Percentiles rank a stretch among this genome's conserved stretches.
phyloP scores from a whole-genome alignment of 805 yeast species.

The Metschnikowia dekortorum region DNA sequence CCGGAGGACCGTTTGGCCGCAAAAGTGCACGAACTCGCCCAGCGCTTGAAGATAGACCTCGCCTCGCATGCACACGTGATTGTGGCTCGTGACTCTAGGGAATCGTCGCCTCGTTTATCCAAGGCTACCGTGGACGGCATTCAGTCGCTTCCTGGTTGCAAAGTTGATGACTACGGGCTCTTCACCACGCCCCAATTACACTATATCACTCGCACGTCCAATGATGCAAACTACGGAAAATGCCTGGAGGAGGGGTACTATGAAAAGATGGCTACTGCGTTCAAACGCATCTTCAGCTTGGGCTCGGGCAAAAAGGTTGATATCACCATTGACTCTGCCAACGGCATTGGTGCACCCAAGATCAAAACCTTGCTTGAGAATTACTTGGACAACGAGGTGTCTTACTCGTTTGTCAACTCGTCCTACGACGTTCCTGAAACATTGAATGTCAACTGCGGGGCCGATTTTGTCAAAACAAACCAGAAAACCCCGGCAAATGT shows the following conservation, averaged over 20 bases:
- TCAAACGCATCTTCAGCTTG: slow-evolving; percentile 38
- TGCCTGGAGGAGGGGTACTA: slow-evolving; percentile 69
- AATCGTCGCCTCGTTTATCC: slow-evolving; percentile 66
- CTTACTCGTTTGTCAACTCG: slow-evolving; percentile 48
- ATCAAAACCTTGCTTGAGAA: slow-evolving; percentile 43
- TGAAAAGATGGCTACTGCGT: slow-evolving; percentile 53
- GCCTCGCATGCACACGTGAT: slow-evolving; percentile 44
- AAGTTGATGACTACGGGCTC: slow-evolving; percentile 54
- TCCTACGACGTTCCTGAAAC: slow-evolving; percentile 48
- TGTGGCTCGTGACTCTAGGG: slow-evolving; percentile 86
- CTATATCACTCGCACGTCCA: slow-evolving; percentile 69
- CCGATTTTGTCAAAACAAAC: slow-evolving; percentile 90
- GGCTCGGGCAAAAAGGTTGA: slow-evolving; percentile 24
- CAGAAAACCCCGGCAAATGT: slow-evolving; percentile 72
- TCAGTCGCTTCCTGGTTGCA: slow-evolving; percentile 40
- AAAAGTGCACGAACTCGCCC: slow-evolving; percentile 36
- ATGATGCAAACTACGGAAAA: slow-evolving; percentile 60
- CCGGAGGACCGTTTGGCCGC: slow-evolving; percentile 39
- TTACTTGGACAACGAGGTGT: slow-evolving; percentile 38
- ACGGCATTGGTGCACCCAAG: slow-evolving; percentile 94
- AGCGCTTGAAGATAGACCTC: slow-evolving; percentile 44
- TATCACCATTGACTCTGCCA: slow-evolving; percentile 83
- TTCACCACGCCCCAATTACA: slow-evolving; percentile 95
- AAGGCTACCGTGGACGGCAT: slow-evolving; percentile 61
- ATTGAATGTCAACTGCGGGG: slow-evolving; percentile 83